Evolutionary conservation across 1,284 basidiomycete genomes (phyloP).

Genomic region (Thecaphora thlaspeos): DNA sequence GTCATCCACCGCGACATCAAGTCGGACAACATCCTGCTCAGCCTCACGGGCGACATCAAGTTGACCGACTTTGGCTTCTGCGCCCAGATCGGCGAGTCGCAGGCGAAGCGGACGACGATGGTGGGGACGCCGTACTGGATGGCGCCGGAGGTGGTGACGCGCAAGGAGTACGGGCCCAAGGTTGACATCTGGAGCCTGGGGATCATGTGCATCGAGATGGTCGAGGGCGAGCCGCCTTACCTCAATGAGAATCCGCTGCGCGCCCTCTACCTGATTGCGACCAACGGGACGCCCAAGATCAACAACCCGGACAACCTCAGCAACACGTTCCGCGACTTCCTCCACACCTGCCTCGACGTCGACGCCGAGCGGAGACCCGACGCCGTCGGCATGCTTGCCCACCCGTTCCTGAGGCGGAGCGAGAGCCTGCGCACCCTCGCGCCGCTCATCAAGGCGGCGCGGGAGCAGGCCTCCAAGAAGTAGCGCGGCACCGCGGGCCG

Average conservation of each 20-base stretch:
- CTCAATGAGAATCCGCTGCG: slow-evolving; percentile 94
- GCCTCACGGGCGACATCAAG: slow-evolving; percentile 92
- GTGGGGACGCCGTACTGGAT: slow-evolving; percentile 99
- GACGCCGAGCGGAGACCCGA: slow-evolving; percentile 89
- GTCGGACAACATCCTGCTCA: slow-evolving; percentile 91
- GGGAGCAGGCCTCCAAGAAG: slow-evolving; percentile 62
- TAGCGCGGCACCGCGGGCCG: too few relatives aligned
- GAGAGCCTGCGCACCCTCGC: slow-evolving; percentile 83
- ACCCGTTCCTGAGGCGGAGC: slow-evolving; percentile 77
- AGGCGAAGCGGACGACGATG: slow-evolving; percentile 98
- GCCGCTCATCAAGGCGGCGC: slow-evolving; percentile 88
- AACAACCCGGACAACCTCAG: slow-evolving; percentile 90
- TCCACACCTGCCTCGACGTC: slow-evolving; percentile 86
- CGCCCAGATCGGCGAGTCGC: slow-evolving; percentile 88
- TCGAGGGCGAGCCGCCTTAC: slow-evolving; percentile 97
- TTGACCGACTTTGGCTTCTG: slow-evolving; percentile 99
- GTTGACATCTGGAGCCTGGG: slow-evolving; percentile 98
- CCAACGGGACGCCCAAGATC: slow-evolving; percentile 95
- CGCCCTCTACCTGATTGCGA: slow-evolving; percentile 93
- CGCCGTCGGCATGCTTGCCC: slow-evolving; percentile 77
- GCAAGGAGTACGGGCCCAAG: slow-evolving; percentile 97
- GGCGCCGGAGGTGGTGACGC: slow-evolving; percentile 97
- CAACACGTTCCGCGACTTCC: slow-evolving; percentile 83
- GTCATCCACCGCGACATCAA: slow-evolving; percentile 99
- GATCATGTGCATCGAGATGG: slow-evolving; percentile 99